Conservation (phyloP, 2,329 filamentous ascomycete species). For the Pseudocercospora ulei region DNA sequence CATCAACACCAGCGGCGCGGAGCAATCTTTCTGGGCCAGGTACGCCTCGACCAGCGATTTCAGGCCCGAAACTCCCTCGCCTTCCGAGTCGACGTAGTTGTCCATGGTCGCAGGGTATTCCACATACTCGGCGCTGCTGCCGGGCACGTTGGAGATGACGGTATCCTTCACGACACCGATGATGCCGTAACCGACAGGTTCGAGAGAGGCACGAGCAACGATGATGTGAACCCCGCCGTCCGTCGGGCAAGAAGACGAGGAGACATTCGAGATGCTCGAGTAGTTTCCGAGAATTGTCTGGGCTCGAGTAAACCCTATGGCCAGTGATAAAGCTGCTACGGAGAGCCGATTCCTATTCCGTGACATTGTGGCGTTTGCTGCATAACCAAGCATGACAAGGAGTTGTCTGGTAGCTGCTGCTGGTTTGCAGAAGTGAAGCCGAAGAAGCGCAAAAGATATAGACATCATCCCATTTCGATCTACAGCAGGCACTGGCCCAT, state of each 20-base stretch:
- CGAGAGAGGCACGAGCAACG: conserved; percentile 20
- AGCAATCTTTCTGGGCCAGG: conserved; percentile 17
- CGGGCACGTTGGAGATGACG: conserved; percentile 12
- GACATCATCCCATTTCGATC: too few species aligned
- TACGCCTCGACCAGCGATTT: conserved; percentile 14
- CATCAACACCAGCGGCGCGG: conserved; percentile 18
- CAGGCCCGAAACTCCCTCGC: conserved; percentile 16
- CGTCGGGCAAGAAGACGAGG: conserved; percentile 16
- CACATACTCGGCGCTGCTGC: conserved; percentile 18
- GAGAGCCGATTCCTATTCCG: neutral
- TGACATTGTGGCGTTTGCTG: conserved; percentile 5
- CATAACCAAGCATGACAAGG: too few species aligned
- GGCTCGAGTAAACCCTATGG: conserved; percentile 1
- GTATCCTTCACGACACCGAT: conserved; percentile 19
- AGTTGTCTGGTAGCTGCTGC: too few species aligned
- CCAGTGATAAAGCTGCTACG: conserved; percentile 2
- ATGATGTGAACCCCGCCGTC: conserved; percentile 20
- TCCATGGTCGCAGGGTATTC: conserved; percentile 20
- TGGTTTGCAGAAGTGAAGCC: too few species aligned
- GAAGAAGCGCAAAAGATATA: too few species aligned
- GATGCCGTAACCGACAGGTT: conserved; percentile 18
- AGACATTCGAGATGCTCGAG: conserved; percentile 15
- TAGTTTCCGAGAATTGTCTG: conserved; percentile 3
- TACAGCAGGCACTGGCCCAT: too few species aligned
- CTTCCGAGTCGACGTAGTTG: conserved; percentile 21